phyloP scores from a whole-genome alignment of 352 stramenopile genomes.

The Peronosclerospora sorghi region DNA sequence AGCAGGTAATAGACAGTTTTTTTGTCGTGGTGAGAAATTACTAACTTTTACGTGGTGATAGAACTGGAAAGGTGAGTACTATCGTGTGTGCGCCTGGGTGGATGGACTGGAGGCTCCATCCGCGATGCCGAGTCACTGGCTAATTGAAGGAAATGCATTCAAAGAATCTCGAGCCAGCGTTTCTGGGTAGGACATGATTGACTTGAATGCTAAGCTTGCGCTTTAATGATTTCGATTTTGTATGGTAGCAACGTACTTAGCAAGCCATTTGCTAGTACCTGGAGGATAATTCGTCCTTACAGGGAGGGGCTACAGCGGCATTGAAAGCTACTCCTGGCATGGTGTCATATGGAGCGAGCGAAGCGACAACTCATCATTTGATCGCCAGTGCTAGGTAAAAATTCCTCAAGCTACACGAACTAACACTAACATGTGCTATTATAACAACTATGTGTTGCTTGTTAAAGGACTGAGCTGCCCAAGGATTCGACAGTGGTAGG shows the following conservation, averaged over 20 bases:
- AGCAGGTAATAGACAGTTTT: too few species aligned
- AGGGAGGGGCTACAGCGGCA: constrained; percentile 67
- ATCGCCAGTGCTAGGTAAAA: constrained; percentile 74
- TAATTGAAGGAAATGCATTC: constrained; percentile 59
- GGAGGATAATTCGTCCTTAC: constrained; percentile 75
- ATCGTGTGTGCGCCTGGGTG: too few species aligned
- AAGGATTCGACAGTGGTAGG: constrained; percentile 41
- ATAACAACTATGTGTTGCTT: too few species aligned
- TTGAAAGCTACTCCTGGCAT: constrained; percentile 70
- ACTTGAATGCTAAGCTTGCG: too few species aligned
- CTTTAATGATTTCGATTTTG: constrained; percentile 48
- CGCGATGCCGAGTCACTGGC: constrained; percentile 46
- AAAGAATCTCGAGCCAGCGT: constrained; percentile 73
- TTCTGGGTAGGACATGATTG: constrained; percentile 37
- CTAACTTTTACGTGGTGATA: too few species aligned
- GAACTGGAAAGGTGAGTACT: too few species aligned
- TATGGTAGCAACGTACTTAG: constrained; percentile 59
- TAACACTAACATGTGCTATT: too few species aligned
- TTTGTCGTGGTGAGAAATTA: too few species aligned
- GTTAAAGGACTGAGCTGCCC: constrained; percentile 48
- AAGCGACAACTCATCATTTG: constrained; percentile 84
- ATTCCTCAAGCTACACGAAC: too few species aligned
- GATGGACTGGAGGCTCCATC: constrained; percentile 79
- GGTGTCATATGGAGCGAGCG: constrained; percentile 83
- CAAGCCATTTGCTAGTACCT: constrained; percentile 40